Conservation (phyloP, 208 protist genomes). For the Trypanosoma avium region DNA sequence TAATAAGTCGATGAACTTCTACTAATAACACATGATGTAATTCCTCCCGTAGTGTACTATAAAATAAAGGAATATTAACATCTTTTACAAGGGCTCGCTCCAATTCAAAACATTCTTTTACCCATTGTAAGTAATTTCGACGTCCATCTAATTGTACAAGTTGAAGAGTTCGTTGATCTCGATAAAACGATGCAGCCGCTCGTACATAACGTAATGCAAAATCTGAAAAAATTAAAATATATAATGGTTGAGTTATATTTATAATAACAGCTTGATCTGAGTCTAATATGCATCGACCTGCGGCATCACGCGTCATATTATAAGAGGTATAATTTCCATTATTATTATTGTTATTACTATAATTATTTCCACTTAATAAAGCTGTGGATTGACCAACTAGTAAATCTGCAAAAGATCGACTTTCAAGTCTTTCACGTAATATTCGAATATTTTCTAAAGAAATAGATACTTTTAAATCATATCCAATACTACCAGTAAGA, state of each 20-base stretch:
- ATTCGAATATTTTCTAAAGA: slow-evolving; percentile 6
- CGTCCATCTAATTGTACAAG: slow-evolving; percentile 28
- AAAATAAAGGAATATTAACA: slow-evolving; percentile 37
- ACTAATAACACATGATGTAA: slow-evolving; percentile 51
- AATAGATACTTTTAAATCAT: background rate
- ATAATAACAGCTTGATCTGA: slow-evolving; percentile 34
- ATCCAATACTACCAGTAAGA: background rate
- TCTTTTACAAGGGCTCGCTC: slow-evolving; percentile 42
- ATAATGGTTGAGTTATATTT: slow-evolving; percentile 34
- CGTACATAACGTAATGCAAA: slow-evolving; percentile 45
- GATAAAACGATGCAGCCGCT: slow-evolving; percentile 46
- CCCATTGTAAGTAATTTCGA: slow-evolving; percentile 54
- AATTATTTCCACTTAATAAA: background rate
- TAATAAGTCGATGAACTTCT: slow-evolving; percentile 48
- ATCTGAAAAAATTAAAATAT: slow-evolving; percentile 37
- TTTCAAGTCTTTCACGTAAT: slow-evolving; percentile 51
- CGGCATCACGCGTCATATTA: slow-evolving; percentile 20
- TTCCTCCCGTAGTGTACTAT: slow-evolving; percentile 28
- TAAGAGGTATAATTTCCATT: too few relatives aligned
- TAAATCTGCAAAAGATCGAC: slow-evolving; percentile 29
- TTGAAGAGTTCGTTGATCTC: slow-evolving; percentile 30
- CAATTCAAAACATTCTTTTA: slow-evolving; percentile 31
- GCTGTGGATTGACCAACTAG: slow-evolving; percentile 39
- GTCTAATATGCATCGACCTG: background rate
- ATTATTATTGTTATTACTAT: background rate